A percentile compares a stretch with the other conserved stretches of the same genome.
These are phyloP conservation scores for Strigomonas oncopelti DNA, from an alignment of 208 protist genomes.

Conservation along the genomic window DNA sequence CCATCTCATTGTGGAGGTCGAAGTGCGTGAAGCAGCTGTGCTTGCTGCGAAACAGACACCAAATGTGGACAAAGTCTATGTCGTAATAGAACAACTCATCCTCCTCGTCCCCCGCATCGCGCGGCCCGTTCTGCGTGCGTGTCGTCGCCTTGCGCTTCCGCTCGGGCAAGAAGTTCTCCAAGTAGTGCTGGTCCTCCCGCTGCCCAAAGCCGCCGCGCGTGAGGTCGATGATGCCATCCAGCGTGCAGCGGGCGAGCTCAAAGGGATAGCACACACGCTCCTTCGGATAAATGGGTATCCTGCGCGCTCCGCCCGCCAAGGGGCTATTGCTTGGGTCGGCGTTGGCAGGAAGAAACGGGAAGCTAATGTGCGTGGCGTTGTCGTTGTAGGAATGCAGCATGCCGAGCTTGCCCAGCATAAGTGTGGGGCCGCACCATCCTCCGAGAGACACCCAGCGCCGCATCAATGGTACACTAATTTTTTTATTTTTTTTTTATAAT, in stretches of 20 bases:
- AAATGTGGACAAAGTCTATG: conserved; percentile 32
- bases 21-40: conserved; percentile 84
- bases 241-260: conserved; percentile 77
- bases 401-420: conserved; percentile 75
- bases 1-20: conserved; percentile 57
- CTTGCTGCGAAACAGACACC: conserved; percentile 72
- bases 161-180: conserved; percentile 15
- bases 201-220: conserved; percentile 38
- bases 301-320: too few species aligned
- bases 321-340: neutral
- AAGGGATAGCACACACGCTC: conserved; percentile 54
- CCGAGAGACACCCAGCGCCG: conserved; percentile 79
- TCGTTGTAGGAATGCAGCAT: conserved; percentile 23
- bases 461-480: conserved; percentile 25
- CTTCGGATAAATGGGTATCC: neutral
- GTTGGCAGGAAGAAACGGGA: neutral
- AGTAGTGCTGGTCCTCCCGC: neutral
- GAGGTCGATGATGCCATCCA: conserved; percentile 74
- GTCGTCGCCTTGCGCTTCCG: neutral
- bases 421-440: conserved; percentile 76
- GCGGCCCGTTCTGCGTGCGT: too few species aligned
- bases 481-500: conserved; percentile 1
- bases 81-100: neutral
- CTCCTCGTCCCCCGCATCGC: neutral
- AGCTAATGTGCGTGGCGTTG: neutral